Evolutionary conservation across 306 rosid species (phyloP).

Genomic region (Astragalus glycyphyllos): DNA sequence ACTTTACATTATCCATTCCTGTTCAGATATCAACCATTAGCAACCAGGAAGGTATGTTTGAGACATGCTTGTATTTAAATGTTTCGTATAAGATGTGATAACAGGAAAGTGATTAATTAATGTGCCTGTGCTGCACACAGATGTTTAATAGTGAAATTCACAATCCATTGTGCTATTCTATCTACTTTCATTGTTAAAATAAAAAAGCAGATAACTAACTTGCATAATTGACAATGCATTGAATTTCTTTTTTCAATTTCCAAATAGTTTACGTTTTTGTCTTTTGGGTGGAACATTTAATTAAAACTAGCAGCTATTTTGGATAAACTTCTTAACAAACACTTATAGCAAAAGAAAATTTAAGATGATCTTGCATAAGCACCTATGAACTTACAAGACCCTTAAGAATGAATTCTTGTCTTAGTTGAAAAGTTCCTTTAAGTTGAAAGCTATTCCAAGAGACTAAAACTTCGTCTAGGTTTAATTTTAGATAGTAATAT

Average conservation of each 20-base stretch:
- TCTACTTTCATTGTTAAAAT: slow-evolving; percentile 1
- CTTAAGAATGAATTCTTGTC: too few relatives aligned
- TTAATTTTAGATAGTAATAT: too few relatives aligned
- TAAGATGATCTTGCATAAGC: too few relatives aligned
- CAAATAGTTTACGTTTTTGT: neutral
- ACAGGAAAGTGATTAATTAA: too few relatives aligned
- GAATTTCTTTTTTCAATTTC: neutral
- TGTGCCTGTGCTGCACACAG: neutral
- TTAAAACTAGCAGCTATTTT: too few relatives aligned
- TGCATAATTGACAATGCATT: neutral
- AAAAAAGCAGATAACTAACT: neutral
- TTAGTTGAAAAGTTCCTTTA: too few relatives aligned
- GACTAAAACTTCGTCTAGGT: too few relatives aligned
- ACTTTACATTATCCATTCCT: slow-evolving; percentile 59
- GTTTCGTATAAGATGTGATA: slow-evolving; percentile 21
- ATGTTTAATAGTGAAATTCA: slow-evolving; percentile 8
- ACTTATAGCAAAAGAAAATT: too few relatives aligned
- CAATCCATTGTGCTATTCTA: slow-evolving; percentile 16
- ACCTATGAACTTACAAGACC: too few relatives aligned
- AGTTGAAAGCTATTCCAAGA: too few relatives aligned
- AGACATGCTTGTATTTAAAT: slow-evolving; percentile 14
- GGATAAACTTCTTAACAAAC: too few relatives aligned
- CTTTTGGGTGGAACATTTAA: too few relatives aligned
- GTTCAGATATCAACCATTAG: slow-evolving; percentile 39
- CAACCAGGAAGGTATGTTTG: slow-evolving; percentile 68